Evolutionary conservation across 2,329 filamentous ascomycete genomes (phyloP).

Genomic region (Colletotrichum aenigma): DNA sequence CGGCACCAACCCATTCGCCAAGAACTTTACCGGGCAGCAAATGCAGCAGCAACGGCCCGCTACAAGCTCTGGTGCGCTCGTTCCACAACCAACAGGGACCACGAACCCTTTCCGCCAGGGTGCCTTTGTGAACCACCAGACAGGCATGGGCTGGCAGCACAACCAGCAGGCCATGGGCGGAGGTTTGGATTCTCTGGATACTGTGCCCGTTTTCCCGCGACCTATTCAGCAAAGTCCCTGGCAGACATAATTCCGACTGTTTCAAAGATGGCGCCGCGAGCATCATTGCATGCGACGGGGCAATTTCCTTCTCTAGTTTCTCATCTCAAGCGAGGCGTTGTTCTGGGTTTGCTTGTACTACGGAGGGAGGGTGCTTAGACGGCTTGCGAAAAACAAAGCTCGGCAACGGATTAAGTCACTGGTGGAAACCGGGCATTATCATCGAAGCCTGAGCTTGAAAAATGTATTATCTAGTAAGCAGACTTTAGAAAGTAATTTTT

Average conservation of each 20-base stretch:
- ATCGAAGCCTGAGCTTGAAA: background rate
- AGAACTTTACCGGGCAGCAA: constrained; percentile 39
- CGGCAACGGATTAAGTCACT: background rate
- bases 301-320: constrained; percentile 25
- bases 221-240: constrained; percentile 69
- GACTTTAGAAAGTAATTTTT: constrained; percentile 19
- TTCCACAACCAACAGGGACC: constrained; percentile 80
- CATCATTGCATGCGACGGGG: constrained; percentile 3
- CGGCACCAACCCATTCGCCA: constrained; percentile 65
- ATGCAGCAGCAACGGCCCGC: constrained; percentile 48
- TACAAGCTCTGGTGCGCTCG: constrained; percentile 54
- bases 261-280: background rate
- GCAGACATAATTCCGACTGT: constrained; percentile 43
- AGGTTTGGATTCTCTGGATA: constrained; percentile 77
- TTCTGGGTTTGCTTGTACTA: constrained; percentile 24
- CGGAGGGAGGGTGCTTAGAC: constrained; percentile 21
- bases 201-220: constrained; percentile 84
- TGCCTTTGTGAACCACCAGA: constrained; percentile 86
- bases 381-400: constrained; percentile 20
- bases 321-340: constrained; percentile 37
- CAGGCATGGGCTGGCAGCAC: constrained; percentile 87
- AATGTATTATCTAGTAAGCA: constrained; percentile 21
- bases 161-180: constrained; percentile 81
- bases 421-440: background rate
- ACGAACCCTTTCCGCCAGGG: constrained; percentile 96